phyloP scores from a whole-genome alignment of 805 yeast species.

The Zygosaccharomyces siamensis region DNA sequence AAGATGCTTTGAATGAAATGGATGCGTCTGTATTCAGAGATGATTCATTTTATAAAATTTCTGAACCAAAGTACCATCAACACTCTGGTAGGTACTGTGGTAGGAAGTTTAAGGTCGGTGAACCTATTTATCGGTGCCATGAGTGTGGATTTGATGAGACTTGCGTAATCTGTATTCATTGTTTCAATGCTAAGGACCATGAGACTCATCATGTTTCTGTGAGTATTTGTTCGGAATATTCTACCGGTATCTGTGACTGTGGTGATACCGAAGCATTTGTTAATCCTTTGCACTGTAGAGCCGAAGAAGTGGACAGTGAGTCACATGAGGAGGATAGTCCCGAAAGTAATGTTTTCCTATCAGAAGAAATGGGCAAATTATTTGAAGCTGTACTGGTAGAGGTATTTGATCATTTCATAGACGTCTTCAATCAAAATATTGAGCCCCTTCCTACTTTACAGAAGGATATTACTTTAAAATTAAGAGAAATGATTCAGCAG shows the following conservation, averaged over 20 bases:
- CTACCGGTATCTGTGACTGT: slow-evolving; percentile 66
- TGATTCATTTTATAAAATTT: slow-evolving; percentile 18
- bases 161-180: slow-evolving; percentile 68
- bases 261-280: slow-evolving; percentile 68
- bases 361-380: slow-evolving; percentile 11
- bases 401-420: slow-evolving; percentile 40
- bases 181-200: slow-evolving; percentile 70
- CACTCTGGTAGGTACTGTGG: slow-evolving; percentile 70
- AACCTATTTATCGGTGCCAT: slow-evolving; percentile 64
- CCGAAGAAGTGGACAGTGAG: slow-evolving; percentile 33
- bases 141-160: slow-evolving; percentile 77
- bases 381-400: slow-evolving; percentile 31
- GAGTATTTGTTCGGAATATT: slow-evolving; percentile 43
- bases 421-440: slow-evolving; percentile 36
- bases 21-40: slow-evolving; percentile 8
- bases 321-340: slow-evolving; percentile 5
- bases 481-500: slow-evolving; percentile 29
- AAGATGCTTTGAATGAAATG: slow-evolving; percentile 19
- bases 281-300: slow-evolving; percentile 46
- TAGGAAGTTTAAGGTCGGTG: slow-evolving; percentile 52
- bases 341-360: slow-evolving; percentile 11
- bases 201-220: slow-evolving; percentile 57
- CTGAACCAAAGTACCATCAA: slow-evolving; percentile 11
- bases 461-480: slow-evolving; percentile 26
- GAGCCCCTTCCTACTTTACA: slow-evolving; percentile 33